Percentiles rank a stretch among this genome's conserved stretches.
Evolutionary conservation across 768 basidiomycete species (phyloP).

Genomic region (Melanogaster broomeanus): DNA sequence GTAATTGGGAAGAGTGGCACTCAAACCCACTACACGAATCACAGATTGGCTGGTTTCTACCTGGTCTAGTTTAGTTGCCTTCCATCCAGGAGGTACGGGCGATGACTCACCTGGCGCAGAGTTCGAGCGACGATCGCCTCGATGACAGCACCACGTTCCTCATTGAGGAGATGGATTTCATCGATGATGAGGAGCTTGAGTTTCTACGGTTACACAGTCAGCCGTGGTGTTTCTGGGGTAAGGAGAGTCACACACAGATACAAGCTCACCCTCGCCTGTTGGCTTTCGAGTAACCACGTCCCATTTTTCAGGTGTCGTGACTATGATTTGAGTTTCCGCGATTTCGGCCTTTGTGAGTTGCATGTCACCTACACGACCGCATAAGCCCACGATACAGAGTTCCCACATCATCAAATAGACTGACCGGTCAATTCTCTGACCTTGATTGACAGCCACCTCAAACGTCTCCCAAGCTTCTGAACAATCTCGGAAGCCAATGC

Average conservation of each 20-base stretch:
- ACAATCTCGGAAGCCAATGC: constrained; percentile 95
- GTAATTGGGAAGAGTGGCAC: constrained; percentile 97
- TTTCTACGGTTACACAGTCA: constrained; percentile 50
- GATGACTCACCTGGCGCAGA: constrained; percentile 68
- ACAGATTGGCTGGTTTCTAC: constrained; percentile 96
- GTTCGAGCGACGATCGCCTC: constrained; percentile 98
- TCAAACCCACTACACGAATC: constrained; percentile 94
- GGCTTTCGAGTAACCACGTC: constrained; percentile 98
- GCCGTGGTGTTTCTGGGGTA: background rate
- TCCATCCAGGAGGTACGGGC: background rate
- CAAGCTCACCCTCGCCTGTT: constrained; percentile 95
- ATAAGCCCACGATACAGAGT: background rate
- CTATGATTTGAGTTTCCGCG: constrained; percentile 93
- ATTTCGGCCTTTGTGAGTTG: constrained; percentile 94
- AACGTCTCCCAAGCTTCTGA: constrained; percentile 85
- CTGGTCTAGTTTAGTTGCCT: constrained; percentile 37
- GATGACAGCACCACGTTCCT: constrained; percentile 97
- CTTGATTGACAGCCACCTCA: constrained; percentile 83
- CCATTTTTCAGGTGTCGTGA: constrained; percentile 99
- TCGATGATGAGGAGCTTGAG: constrained; percentile 96
- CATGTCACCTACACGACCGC: constrained; percentile 71
- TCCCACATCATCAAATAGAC: constrained; percentile 7
- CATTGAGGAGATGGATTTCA: constrained; percentile 95
- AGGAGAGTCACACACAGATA: constrained; percentile 58
- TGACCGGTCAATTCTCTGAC: constrained; percentile 90